Conservation (phyloP, 352 stramenopile species). For the Pythium graminicola region DNA sequence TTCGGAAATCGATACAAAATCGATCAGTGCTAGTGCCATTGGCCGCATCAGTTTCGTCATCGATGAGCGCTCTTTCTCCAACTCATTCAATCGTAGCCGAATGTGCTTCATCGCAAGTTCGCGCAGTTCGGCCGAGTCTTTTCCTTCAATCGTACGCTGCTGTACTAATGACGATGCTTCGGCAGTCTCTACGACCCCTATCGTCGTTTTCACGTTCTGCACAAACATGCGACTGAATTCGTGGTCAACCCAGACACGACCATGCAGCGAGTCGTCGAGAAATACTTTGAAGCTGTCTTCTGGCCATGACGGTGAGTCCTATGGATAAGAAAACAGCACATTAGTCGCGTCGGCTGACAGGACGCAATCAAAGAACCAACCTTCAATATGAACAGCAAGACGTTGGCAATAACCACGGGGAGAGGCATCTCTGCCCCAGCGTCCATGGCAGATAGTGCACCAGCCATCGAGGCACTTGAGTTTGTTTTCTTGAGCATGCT, state of each 20-base stretch:
- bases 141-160: conserved; percentile 35
- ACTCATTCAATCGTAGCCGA: conserved; percentile 45
- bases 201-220: conserved; percentile 69
- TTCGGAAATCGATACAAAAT: conserved; percentile 56
- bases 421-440: conserved; percentile 44
- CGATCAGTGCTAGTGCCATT: conserved; percentile 67
- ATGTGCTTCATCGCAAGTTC: conserved; percentile 70
- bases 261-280: conserved; percentile 74
- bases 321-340: not conserved
- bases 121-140: conserved; percentile 41
- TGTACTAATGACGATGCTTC: conserved; percentile 27
- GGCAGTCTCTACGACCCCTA: conserved; percentile 20
- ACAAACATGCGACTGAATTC: conserved; percentile 75
- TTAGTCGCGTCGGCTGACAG: not conserved
- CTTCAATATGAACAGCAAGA: conserved; percentile 65
- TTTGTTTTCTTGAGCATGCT: conserved; percentile 31
- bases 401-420: conserved; percentile 64
- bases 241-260: conserved; percentile 79
- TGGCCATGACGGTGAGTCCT: conserved; percentile 53
- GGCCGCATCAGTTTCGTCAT: conserved; percentile 56
- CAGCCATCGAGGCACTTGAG: conserved; percentile 7
- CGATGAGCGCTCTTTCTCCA: conserved; percentile 61
- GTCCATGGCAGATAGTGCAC: conserved; percentile 25
- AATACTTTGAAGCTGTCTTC: conserved; percentile 85
- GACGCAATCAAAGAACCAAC: conserved; percentile 10